Evolutionary conservation across 1,139 yeast genomes (phyloP).

Genomic region (Kodamaea arcana): DNA sequence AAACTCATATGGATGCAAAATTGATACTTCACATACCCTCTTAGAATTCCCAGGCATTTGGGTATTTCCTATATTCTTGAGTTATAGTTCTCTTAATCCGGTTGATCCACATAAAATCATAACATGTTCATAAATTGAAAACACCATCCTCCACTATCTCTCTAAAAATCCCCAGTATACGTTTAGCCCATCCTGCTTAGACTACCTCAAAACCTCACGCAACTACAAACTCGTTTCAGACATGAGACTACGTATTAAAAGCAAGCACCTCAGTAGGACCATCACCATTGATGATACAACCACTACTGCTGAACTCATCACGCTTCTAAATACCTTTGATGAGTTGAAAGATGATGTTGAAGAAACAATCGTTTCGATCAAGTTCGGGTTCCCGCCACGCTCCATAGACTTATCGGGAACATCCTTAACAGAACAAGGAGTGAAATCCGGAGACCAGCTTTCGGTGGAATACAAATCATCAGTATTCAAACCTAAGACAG

Average conservation of each 20-base stretch:
- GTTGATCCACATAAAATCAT: no score
- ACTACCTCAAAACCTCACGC: no score
- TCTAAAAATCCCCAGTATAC: no score
- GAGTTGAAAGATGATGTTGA: slow-evolving; percentile 14
- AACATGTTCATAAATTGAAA: no score
- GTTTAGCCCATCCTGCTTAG: no score
- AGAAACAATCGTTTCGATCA: slow-evolving; percentile 22
- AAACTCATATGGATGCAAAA: no score
- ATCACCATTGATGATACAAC: slow-evolving; percentile 13
- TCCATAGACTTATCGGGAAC: slow-evolving; percentile 25
- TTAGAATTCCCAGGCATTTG: no score
- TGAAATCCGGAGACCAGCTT: slow-evolving; percentile 58
- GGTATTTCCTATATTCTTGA: no score
- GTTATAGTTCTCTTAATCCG: no score
- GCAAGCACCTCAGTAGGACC: slow-evolving; percentile 16
- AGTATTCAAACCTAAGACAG: background rate
- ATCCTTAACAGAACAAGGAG: slow-evolving; percentile 36
- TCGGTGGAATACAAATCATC: slow-evolving; percentile 24
- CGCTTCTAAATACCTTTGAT: slow-evolving; percentile 11
- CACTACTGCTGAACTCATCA: slow-evolving; percentile 14
- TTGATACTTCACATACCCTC: no score
- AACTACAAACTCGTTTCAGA: background rate
- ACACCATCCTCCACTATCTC: no score
- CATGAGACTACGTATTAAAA: slow-evolving; percentile 25
- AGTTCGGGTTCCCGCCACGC: slow-evolving; percentile 62